Conservation (phyloP, 805 yeast species). For the Pichia phayaonensis region DNA sequence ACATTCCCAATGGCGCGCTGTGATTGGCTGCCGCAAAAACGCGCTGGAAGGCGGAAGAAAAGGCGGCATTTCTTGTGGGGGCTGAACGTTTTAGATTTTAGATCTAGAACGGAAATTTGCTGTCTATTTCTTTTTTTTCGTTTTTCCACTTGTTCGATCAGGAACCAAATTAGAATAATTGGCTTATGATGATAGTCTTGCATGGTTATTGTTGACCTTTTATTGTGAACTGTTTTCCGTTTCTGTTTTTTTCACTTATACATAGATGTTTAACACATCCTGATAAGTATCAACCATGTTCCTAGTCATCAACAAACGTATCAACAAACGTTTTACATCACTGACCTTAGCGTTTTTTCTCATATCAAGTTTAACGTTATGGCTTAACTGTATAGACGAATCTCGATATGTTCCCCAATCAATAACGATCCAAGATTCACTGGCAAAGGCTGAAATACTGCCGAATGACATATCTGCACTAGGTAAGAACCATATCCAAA, state of each 20-base stretch:
- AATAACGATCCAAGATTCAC: neutral
- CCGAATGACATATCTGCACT: neutral
- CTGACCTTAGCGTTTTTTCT: neutral
- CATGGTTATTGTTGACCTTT: too few species aligned
- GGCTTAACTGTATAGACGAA: neutral
- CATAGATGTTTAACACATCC: too few species aligned
- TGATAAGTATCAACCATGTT: neutral
- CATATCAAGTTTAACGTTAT: neutral
- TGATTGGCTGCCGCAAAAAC: neutral
- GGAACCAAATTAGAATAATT: neutral
- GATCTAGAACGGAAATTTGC: too few species aligned
- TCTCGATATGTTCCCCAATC: neutral
- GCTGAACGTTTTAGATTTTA: too few species aligned
- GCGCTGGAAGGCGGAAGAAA: neutral
- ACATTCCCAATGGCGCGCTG: neutral
- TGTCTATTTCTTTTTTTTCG: too few species aligned
- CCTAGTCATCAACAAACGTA: neutral
- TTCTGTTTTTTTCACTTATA: neutral
- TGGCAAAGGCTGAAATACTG: neutral
- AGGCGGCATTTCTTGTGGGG: too few species aligned
- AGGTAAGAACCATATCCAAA: neutral
- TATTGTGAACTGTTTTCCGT: too few species aligned
- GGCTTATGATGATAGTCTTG: too few species aligned
- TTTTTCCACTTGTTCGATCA: neutral
- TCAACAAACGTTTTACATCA: too few species aligned